phyloP scores from a whole-genome alignment of 495 filamentous ascomycete species.

The Hypoxylon intermedium region DNA sequence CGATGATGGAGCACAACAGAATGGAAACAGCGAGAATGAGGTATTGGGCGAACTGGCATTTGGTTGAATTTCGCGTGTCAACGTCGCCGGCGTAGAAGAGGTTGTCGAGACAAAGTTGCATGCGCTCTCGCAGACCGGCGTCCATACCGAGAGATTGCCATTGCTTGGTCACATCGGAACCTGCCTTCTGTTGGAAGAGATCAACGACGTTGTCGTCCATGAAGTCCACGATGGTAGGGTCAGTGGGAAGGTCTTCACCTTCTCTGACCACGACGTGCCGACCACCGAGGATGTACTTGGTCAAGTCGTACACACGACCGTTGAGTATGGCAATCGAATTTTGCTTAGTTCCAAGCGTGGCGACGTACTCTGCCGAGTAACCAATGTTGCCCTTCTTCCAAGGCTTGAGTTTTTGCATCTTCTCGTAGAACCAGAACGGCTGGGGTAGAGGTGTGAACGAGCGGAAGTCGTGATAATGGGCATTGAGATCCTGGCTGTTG shows the following conservation, averaged over 20 bases:
- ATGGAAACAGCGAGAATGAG: slow-evolving; percentile 90
- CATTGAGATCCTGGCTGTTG: slow-evolving; percentile 71
- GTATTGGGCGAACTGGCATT: slow-evolving; percentile 89
- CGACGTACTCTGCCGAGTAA: slow-evolving; percentile 80
- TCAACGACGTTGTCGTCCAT: slow-evolving; percentile 78
- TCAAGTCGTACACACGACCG: slow-evolving; percentile 87
- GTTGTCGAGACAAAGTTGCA: slow-evolving; percentile 89
- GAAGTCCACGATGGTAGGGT: slow-evolving; percentile 71
- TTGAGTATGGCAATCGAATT: slow-evolving; percentile 81
- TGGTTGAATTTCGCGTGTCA: slow-evolving; percentile 86
- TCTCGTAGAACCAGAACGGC: slow-evolving; percentile 89
- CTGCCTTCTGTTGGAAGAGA: slow-evolving; percentile 78
- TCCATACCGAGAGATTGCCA: slow-evolving; percentile 74
- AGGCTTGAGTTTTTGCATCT: slow-evolving; percentile 75
- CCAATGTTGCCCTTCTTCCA: slow-evolving; percentile 91
- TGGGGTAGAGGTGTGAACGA: slow-evolving; percentile 79
- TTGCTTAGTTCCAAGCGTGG: slow-evolving; percentile 68
- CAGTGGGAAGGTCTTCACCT: slow-evolving; percentile 56
- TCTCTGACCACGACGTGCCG: slow-evolving; percentile 63
- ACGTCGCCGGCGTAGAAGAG: slow-evolving; percentile 93
- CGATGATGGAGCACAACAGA: slow-evolving; percentile 79
- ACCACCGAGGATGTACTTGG: slow-evolving; percentile 80
- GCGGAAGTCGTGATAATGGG: slow-evolving; percentile 92
- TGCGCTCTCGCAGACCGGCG: slow-evolving; percentile 60
- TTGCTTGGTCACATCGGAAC: slow-evolving; percentile 81